phyloP scores from a whole-genome alignment of 2,329 filamentous ascomycete genomes.

The Neopestalotiopsis sp. region DNA sequence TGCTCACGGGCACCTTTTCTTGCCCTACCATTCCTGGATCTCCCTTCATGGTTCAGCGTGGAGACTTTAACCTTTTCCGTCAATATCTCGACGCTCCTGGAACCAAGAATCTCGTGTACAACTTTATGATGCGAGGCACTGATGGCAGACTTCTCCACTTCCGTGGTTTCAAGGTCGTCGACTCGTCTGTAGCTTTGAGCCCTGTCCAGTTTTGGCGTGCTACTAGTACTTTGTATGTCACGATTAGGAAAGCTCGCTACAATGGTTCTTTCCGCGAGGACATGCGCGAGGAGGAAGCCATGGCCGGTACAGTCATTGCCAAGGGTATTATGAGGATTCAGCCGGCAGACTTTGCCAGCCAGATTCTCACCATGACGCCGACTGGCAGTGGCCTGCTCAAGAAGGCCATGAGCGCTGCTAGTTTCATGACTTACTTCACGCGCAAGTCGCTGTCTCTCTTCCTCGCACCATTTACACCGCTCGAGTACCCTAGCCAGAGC shows the following conservation, averaged over 20 bases:
- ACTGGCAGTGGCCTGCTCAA: conserved; percentile 51
- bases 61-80: conserved; percentile 62
- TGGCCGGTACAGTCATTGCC: conserved; percentile 52
- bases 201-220: conserved; percentile 64
- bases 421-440: conserved; percentile 62
- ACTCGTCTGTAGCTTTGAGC: conserved; percentile 63
- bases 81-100: conserved; percentile 58
- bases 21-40: conserved; percentile 59
- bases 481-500: conserved; percentile 58
- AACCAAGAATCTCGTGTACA: conserved; percentile 64
- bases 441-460: conserved; percentile 58
- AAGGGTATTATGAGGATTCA: conserved; percentile 64
- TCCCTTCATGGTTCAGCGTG: conserved; percentile 64
- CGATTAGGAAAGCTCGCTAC: conserved; percentile 49
- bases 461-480: conserved; percentile 56
- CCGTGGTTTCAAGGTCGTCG: conserved; percentile 66
- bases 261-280: conserved; percentile 32
- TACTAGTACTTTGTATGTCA: conserved; percentile 67
- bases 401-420: conserved; percentile 49
- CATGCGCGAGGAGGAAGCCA: conserved; percentile 42
- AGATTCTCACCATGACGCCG: conserved; percentile 58
- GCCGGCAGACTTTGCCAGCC: conserved; percentile 56
- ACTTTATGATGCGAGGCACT: conserved; percentile 63
- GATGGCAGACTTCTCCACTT: conserved; percentile 60
- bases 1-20: conserved; percentile 64